Conservation (phyloP, 225 moss, liverwort and hornwort species). For the Marchantia polymorpha region DNA sequence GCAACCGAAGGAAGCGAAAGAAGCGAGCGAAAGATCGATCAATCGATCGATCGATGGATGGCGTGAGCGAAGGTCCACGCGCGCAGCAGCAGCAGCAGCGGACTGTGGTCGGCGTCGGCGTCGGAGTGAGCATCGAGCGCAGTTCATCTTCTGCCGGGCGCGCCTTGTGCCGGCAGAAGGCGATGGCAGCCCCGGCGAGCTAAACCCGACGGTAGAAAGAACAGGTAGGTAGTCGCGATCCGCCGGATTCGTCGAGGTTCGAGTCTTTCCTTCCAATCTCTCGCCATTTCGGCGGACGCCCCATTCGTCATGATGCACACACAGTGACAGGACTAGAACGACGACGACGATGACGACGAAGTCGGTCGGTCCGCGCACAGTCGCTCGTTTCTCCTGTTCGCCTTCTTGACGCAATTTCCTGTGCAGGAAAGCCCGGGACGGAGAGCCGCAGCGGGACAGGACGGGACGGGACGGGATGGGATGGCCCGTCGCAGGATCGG, state of each 20-base stretch:
- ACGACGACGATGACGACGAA: too few relatives aligned
- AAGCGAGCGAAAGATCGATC: too few relatives aligned
- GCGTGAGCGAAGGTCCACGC: not conserved
- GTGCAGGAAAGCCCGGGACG: slow-evolving; percentile 3
- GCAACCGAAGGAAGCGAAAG: too few relatives aligned
- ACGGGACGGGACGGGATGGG: not conserved
- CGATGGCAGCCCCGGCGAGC: not conserved
- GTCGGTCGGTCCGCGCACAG: too few relatives aligned
- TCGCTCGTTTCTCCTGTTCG: not conserved
- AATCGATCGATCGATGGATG: not conserved
- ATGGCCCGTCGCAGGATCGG: not conserved
- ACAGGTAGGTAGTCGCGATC: not conserved
- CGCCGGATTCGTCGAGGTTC: not conserved
- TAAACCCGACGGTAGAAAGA: too few relatives aligned
- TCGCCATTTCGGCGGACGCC: not conserved
- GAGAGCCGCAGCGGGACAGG: not conserved
- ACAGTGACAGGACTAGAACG: not conserved
- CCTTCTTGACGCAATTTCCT: not conserved
- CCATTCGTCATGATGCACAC: not conserved
- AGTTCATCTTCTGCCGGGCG: not conserved
- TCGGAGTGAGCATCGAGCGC: not conserved
- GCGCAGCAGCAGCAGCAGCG: too few relatives aligned
- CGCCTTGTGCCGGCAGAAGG: not conserved
- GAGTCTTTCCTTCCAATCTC: not conserved
- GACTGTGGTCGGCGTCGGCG: not conserved